These are phyloP conservation scores for Albizia julibrissin DNA, from an alignment of 306 rosid genomes.

Conservation along the genomic window DNA sequence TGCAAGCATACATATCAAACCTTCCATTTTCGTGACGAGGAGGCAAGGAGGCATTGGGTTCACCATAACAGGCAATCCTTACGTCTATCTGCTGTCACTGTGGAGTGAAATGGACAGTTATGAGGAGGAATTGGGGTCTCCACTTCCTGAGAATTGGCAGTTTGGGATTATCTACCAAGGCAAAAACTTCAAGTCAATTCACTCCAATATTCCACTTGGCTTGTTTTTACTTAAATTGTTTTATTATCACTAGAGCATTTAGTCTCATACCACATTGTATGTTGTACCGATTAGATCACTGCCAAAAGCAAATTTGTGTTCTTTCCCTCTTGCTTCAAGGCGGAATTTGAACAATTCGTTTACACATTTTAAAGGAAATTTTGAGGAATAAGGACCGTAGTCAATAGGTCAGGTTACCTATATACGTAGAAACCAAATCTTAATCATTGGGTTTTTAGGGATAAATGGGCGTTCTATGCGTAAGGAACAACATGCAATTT, in stretches of 20 bases:
- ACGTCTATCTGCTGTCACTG: conserved; percentile 54
- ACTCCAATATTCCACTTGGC: not conserved
- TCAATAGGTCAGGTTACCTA: not conserved
- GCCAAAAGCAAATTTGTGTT: not conserved
- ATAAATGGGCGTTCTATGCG: too few relatives aligned
- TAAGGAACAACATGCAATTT: too few relatives aligned
- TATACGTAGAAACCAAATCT: not conserved
- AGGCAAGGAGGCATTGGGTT: conserved; percentile 67
- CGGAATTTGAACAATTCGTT: not conserved
- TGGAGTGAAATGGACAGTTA: conserved; percentile 64
- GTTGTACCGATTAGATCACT: not conserved
- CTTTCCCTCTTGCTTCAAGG: not conserved
- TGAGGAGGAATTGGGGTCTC: conserved; percentile 75
- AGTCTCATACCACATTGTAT: too few relatives aligned
- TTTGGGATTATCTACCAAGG: conserved; percentile 76
- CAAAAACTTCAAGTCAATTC: conserved; percentile 48
- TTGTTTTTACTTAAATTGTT: not conserved
- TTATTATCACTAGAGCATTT: too few relatives aligned
- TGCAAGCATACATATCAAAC: conserved; percentile 55
- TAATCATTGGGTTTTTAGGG: too few relatives aligned
- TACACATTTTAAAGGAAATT: not conserved
- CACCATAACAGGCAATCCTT: conserved; percentile 79
- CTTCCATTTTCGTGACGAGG: conserved; percentile 49
- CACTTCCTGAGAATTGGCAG: conserved; percentile 61
- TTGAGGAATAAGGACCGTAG: not conserved